Percentiles rank a stretch among this genome's conserved stretches.
These are phyloP conservation scores for Mycena polygramma DNA, from an alignment of 768 basidiomycete genomes.

Conservation along the genomic window DNA sequence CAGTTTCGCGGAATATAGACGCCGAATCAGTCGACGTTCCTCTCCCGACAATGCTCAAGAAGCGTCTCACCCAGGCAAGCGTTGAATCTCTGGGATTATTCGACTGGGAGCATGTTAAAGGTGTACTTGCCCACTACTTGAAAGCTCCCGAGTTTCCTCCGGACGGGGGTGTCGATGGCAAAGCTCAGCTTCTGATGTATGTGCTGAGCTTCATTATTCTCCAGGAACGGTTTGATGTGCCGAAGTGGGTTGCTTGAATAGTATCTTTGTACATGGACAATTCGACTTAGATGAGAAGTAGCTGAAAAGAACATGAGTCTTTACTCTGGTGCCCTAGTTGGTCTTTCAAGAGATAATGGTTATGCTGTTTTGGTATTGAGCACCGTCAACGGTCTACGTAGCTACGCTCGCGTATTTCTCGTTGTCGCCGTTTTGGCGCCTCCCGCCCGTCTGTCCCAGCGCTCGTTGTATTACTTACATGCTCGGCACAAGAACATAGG, in stretches of 20 bases:
- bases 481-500: too few relatives aligned
- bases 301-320: too few relatives aligned
- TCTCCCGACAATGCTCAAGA: constrained; percentile 11
- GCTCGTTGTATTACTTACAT: too few relatives aligned
- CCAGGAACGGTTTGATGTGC: constrained; percentile 3
- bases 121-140: constrained; percentile 4
- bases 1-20: neutral
- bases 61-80: constrained; percentile 2
- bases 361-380: too few relatives aligned
- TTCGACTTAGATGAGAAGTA: too few relatives aligned
- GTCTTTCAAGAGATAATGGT: too few relatives aligned
- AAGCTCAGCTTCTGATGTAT: constrained; percentile 15
- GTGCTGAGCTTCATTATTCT: constrained; percentile 2
- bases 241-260: constrained; percentile 10
- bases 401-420: too few relatives aligned
- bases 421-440: too few relatives aligned
- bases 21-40: neutral
- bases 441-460: too few relatives aligned
- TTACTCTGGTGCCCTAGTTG: too few relatives aligned
- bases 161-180: constrained; percentile 9
- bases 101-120: constrained; percentile 2
- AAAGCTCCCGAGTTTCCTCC: constrained; percentile 8
- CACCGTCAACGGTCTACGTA: too few relatives aligned
- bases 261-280: too few relatives aligned
- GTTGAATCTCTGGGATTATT: constrained; percentile 8